phyloP scores from a whole-genome alignment of 2,329 filamentous ascomycete species.

The Aspergillus floridensis region DNA sequence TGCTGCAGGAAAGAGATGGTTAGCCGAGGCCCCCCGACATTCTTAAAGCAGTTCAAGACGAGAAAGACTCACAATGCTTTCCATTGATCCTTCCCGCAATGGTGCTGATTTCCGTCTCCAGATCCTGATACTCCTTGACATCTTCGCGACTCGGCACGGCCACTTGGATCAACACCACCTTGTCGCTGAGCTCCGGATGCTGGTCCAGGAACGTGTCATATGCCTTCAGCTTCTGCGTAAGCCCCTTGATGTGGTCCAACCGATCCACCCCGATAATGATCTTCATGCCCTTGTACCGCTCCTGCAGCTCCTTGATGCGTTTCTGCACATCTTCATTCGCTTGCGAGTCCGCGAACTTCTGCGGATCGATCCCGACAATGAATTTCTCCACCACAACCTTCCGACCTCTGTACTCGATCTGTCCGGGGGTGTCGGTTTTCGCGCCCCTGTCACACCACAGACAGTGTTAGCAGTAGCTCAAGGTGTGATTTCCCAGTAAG shows the following conservation, averaged over 20 bases:
- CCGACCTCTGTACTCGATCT: conserved; percentile 79
- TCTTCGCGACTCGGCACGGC: conserved; percentile 81
- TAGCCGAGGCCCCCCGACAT: neutral
- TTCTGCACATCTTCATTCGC: conserved; percentile 74
- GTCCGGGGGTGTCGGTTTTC: conserved; percentile 69
- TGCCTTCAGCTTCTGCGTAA: conserved; percentile 89
- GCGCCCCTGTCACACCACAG: conserved; percentile 29
- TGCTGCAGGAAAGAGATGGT: conserved; percentile 42
- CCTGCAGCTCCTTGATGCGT: conserved; percentile 72
- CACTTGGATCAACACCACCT: conserved; percentile 89
- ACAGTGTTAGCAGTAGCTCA: neutral
- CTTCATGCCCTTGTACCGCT: conserved; percentile 85
- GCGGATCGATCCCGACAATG: conserved; percentile 91
- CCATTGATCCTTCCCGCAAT: conserved; percentile 92
- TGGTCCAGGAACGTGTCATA: conserved; percentile 89
- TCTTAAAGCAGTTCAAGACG: no score
- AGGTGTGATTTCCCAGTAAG: neutral
- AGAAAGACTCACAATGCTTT: conserved; percentile 62
- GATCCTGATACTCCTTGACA: conserved; percentile 92
- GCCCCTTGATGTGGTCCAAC: conserved; percentile 94
- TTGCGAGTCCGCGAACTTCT: conserved; percentile 83
- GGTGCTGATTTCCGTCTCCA: conserved; percentile 86
- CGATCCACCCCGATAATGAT: conserved; percentile 91
- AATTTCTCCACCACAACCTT: conserved; percentile 85
- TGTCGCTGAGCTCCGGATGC: conserved; percentile 89